Evolutionary conservation across 805 yeast genomes (phyloP), one percentile per base, ranked within the genome.

Genomic region (Cyberlindnera nakhonratchasimensis): DNA sequence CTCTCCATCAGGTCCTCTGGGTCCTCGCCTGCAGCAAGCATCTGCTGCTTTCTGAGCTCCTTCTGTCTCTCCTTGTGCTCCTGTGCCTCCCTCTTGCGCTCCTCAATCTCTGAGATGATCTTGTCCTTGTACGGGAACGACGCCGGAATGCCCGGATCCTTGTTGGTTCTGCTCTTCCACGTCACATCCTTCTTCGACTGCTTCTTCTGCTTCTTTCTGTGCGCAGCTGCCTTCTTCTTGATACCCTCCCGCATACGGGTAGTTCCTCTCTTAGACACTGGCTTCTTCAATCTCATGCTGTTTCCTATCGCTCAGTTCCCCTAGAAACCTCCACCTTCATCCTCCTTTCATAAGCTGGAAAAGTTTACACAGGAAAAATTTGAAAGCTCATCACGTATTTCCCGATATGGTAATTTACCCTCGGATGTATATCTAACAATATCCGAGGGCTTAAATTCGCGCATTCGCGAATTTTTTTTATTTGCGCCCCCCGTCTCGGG

Each of bases 171-270:
- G 14, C 96, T 86, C 62, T 78, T 88, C 99, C 99, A 93, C 13
- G 98, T 93, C 4, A 79, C 79, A 63, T 91, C 97, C 61, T 79
- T 89, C 74, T 93, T 93, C 16, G 96, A 76, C 20, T 63, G 52
- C 68, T 93, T 93, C 55, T 74, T 77, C 62, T 86, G 84, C 62
- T 93, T 93, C 66, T 95, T 80, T 51, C 83, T 76, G 55, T 90
- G 91, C 7, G 98, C 96, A 31, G 91, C 77, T 3, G 96, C 90
- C 68, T 93, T 93, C 78, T 89, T 93, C 71, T 87, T 85, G 63
- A 93, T 89, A 50, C 99, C 99, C 65, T 90, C 96, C 60, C 89
- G 80, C 86, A 90, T 79, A 65, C 95, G 88, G 57, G 98, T 91
- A 61, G 93, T 77, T 39, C 81, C 74, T 69, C 98, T 80, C 68